A percentile compares a stretch with the other conserved stretches of the same genome.
These are phyloP conservation scores for Tricladium varicosporioides DNA, from an alignment of 2,329 filamentous ascomycete genomes.

Conservation along the genomic window DNA sequence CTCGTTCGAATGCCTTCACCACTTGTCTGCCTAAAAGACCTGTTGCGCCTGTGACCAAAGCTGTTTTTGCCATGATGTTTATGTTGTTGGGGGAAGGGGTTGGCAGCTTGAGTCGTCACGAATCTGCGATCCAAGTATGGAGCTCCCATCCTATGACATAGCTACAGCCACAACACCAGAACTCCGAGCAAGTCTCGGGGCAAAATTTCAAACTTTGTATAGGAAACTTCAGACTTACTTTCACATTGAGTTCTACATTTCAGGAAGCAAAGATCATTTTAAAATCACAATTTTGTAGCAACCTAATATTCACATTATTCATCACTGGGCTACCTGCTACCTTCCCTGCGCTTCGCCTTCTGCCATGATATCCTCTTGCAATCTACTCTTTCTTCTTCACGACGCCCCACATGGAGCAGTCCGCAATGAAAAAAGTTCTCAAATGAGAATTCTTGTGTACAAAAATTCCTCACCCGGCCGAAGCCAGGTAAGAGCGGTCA, in stretches of 20 bases:
- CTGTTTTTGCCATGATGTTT: constrained; percentile 45
- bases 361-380: too few species aligned
- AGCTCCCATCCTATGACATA: background rate
- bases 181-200: too few species aligned
- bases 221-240: too few species aligned
- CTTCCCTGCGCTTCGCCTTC: too few species aligned
- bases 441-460: constrained; percentile 46
- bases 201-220: too few species aligned
- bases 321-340: too few species aligned
- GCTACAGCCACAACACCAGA: background rate
- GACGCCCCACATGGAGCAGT: constrained; percentile 43
- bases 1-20: constrained; percentile 63
- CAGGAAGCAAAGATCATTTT: background rate
- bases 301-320: background rate
- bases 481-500: constrained; percentile 72
- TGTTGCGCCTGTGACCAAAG: constrained; percentile 79
- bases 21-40: constrained; percentile 82
- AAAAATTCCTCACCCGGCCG: constrained; percentile 79
- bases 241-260: too few species aligned
- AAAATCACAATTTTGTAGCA: background rate
- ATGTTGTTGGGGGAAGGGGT: constrained; percentile 6
- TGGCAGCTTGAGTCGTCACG: background rate
- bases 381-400: constrained; percentile 47
- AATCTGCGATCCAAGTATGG: background rate
- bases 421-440: constrained; percentile 51